Conservation (phyloP, 148 eudicot genomes). For the Dianthus caryophyllus region DNA sequence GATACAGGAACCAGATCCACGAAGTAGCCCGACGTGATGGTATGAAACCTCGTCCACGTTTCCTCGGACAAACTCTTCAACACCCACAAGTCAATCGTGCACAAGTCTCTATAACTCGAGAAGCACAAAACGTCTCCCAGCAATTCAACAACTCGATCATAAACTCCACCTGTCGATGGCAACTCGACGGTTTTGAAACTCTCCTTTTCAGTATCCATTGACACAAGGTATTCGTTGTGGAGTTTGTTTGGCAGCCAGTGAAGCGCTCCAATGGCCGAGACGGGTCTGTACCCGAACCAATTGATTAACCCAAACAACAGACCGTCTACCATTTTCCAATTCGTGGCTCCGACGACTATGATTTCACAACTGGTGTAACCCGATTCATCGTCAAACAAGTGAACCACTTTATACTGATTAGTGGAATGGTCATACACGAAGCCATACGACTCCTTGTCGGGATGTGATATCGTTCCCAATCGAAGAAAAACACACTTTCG, state of each 20-base stretch:
- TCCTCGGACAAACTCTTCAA: conserved; percentile 27
- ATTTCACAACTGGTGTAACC: conserved; percentile 37
- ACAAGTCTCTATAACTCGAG: conserved; percentile 22
- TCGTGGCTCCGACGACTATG: conserved; percentile 24
- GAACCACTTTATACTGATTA: conserved; percentile 35
- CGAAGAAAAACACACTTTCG: conserved; percentile 36
- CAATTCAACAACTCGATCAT: conserved; percentile 37
- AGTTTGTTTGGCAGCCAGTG: conserved; percentile 41
- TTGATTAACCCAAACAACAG: conserved; percentile 33
- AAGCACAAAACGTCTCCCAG: conserved; percentile 37
- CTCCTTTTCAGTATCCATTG: conserved; percentile 31
- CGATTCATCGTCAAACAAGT: conserved; percentile 40
- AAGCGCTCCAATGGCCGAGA: conserved; percentile 43
- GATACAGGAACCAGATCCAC: conserved; percentile 37
- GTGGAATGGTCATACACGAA: conserved; percentile 25
- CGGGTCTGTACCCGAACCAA: conserved; percentile 31
- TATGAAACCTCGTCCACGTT: conserved; percentile 39
- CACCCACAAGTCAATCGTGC: conserved; percentile 40
- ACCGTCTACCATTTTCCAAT: conserved; percentile 45
- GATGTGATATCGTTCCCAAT: conserved; percentile 34
- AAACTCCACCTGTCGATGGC: conserved; percentile 25
- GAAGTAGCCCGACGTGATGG: conserved; percentile 10
- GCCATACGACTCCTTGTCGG: conserved; percentile 34
- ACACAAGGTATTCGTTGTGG: conserved; percentile 35
- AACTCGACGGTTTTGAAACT: conserved; percentile 34